phyloP scores from a whole-genome alignment of 202 grass and related monocot species.

The Cymbopogon flexuosus region DNA sequence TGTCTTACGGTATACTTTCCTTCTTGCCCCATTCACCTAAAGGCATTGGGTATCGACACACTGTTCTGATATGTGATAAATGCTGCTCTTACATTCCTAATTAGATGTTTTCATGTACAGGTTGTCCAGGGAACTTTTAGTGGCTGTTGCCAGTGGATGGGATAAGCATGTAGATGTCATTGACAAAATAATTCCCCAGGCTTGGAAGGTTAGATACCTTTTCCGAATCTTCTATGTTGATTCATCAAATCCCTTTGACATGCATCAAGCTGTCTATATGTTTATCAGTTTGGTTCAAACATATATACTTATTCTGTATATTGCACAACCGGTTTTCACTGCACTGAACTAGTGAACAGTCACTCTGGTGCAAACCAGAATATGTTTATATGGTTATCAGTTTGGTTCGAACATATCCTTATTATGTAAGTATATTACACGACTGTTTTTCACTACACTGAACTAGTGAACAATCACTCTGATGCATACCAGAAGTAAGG shows the following conservation, averaged over 20 bases:
- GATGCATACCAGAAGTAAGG: constrained; percentile 5
- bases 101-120: constrained; percentile 41
- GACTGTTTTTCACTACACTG: neutral
- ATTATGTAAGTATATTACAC: neutral
- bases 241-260: neutral
- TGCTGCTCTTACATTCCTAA: constrained; percentile 23
- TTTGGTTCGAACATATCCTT: neutral
- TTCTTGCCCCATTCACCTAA: neutral
- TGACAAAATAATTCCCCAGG: constrained; percentile 78
- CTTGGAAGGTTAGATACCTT: constrained; percentile 70
- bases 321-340: neutral
- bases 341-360: neutral
- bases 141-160: constrained; percentile 71
- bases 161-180: constrained; percentile 76
- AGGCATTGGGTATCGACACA: neutral
- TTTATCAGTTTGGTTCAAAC: too few species aligned
- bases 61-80: constrained; percentile 12
- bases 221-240: constrained; percentile 7
- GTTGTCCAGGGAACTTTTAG: constrained; percentile 69
- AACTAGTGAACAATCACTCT: neutral
- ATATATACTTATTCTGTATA: neutral
- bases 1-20: constrained; percentile 62
- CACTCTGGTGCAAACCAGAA: neutral
- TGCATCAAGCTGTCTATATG: neutral
- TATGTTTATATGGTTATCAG: neutral